Percentiles rank a stretch among this genome's conserved stretches.
Conservation (phyloP, 495 filamentous ascomycete genomes). For the Daldinia grandis region DNA sequence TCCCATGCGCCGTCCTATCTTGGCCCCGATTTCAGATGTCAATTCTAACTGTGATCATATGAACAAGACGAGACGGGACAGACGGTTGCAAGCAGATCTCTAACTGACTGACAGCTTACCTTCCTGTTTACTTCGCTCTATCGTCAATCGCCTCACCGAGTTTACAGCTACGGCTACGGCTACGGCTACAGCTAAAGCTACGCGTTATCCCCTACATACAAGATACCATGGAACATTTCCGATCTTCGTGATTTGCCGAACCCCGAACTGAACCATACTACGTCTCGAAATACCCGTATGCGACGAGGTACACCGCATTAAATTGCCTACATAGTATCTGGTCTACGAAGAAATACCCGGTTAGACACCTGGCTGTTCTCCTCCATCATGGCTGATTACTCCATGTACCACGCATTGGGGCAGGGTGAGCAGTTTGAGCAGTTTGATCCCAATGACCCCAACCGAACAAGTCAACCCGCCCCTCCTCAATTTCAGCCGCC, state of each 20-base stretch:
- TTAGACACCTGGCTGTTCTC: neutral
- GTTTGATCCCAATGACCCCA: conserved; percentile 69
- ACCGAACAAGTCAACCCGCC: conserved; percentile 63
- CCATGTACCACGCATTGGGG: conserved; percentile 78
- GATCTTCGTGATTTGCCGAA: conserved; percentile 33
- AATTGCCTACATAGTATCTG: neutral
- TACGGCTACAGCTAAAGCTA: neutral
- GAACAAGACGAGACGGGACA: neutral
- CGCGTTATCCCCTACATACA: neutral
- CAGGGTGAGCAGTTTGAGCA: conserved; percentile 64
- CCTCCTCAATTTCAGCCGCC: conserved; percentile 65
- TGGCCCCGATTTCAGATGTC: conserved; percentile 29
- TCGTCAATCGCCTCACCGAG: neutral
- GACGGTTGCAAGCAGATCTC: neutral
- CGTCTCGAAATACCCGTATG: conserved; percentile 4
- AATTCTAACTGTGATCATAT: conserved; percentile 29
- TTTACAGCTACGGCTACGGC: neutral
- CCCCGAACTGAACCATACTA: conserved; percentile 12
- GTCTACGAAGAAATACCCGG: neutral
- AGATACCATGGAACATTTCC: conserved; percentile 35
- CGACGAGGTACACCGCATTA: conserved; percentile 5
- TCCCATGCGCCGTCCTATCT: conserved; percentile 17
- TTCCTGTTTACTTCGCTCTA: neutral
- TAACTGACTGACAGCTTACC: conserved; percentile 3
- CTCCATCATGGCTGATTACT: conserved; percentile 72